phyloP scores from a whole-genome alignment of 1,139 yeast genomes.

The Taiozyma onychis region DNA sequence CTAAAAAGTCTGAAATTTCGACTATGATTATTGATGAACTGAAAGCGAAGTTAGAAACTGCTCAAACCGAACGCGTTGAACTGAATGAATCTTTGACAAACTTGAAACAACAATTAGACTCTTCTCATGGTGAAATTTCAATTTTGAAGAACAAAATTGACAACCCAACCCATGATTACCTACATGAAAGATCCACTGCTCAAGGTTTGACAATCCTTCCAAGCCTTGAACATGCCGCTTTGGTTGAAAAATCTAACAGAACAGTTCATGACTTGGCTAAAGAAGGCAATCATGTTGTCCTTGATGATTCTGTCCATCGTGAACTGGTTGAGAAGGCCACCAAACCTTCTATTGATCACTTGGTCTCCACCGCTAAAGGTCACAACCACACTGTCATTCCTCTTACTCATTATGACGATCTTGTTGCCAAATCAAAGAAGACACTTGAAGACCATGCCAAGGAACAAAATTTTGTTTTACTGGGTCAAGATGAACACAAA shows the following conservation, averaged over 20 bases:
- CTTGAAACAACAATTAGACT: constrained; percentile 18
- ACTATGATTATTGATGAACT: constrained; percentile 10
- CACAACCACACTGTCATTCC: constrained; percentile 27
- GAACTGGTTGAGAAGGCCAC: constrained; percentile 19
- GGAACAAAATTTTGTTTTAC: constrained; percentile 25
- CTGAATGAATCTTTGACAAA: constrained; percentile 1
- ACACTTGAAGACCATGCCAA: constrained; percentile 27
- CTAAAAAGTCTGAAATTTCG: constrained; percentile 1
- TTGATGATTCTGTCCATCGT: constrained; percentile 27
- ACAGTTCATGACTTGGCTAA: constrained; percentile 27
- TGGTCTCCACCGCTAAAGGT: constrained; percentile 21
- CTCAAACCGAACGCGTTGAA: constrained; percentile 8
- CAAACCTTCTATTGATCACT: constrained; percentile 27
- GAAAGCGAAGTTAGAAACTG: constrained; percentile 23
- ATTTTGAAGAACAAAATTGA: constrained; percentile 15
- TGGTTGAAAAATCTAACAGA: constrained; percentile 20
- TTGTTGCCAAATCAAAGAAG: constrained; percentile 24
- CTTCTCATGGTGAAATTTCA: constrained; percentile 16
- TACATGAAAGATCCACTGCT: constrained; percentile 23
- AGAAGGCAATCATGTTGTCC: constrained; percentile 19
- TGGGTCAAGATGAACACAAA: constrained; percentile 27
- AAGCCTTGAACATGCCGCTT: constrained; percentile 21
- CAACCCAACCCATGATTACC: constrained; percentile 23
- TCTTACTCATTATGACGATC: constrained; percentile 20
- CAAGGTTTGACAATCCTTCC: constrained; percentile 31